Conservation (phyloP, 352 stramenopile species). For the Globisporangium camurandrum region DNA sequence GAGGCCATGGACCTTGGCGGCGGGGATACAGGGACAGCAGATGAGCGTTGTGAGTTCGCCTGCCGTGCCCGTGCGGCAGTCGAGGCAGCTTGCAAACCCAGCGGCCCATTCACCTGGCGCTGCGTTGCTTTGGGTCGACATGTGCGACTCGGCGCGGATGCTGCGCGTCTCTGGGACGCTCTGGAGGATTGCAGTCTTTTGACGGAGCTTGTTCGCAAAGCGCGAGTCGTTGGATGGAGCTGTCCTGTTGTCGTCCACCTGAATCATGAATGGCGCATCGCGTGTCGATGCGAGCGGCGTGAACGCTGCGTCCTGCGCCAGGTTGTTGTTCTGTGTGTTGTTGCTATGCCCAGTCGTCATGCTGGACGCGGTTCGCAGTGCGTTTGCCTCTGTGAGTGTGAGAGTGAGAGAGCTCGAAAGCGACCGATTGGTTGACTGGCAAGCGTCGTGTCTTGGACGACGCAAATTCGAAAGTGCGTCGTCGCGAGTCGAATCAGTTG, state of each 20-base stretch:
- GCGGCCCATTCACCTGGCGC: conserved; percentile 4
- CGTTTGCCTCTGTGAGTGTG: not conserved
- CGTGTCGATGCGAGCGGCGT: conserved; percentile 6
- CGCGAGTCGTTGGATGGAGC: not conserved
- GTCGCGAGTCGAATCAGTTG: too few relatives aligned
- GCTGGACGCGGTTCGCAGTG: not conserved
- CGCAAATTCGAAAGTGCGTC: not conserved
- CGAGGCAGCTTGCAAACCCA: conserved; percentile 2
- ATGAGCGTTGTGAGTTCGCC: conserved; percentile 7
- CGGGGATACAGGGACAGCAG: conserved; percentile 35
- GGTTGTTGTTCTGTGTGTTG: not conserved
- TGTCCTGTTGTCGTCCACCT: not conserved
- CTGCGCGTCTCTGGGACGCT: conserved; percentile 7
- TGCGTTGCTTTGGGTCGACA: conserved; percentile 6
- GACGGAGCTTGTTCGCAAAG: conserved; percentile 5
- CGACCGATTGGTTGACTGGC: not conserved
- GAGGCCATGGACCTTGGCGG: conserved; percentile 26
- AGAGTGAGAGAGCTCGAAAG: too few relatives aligned
- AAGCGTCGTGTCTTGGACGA: not conserved
- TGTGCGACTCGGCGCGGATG: conserved; percentile 8
- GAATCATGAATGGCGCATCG: conserved; percentile 10
- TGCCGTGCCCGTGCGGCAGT: conserved; percentile 1
- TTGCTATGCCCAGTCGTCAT: not conserved
- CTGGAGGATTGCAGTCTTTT: conserved; percentile 8
- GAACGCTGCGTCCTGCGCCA: not conserved